Evolutionary conservation across 177 flowering plant species (phyloP).

Genomic region (Vitis hybrid): DNA sequence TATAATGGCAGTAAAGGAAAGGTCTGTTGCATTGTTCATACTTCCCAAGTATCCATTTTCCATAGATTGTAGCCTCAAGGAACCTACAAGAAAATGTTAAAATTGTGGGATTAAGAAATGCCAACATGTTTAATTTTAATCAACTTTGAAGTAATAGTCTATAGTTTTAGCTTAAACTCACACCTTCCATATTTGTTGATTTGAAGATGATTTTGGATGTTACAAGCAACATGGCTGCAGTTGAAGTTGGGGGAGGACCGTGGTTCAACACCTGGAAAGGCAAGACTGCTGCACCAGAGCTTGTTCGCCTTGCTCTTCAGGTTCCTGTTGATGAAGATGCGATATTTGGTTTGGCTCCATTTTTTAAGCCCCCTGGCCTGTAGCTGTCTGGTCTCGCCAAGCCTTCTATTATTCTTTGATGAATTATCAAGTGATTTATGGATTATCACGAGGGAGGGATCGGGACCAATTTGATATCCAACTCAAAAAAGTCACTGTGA

Average conservation of each 20-base stretch:
- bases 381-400: constrained; percentile 13
- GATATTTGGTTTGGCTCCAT: constrained; percentile 49
- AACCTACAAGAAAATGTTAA: too few relatives aligned
- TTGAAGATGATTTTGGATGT: constrained; percentile 74
- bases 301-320: constrained; percentile 53
- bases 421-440: too few relatives aligned
- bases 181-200: neutral
- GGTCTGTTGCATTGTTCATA: constrained; percentile 35
- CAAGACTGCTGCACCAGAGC: constrained; percentile 55
- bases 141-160: too few relatives aligned
- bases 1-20: constrained; percentile 86
- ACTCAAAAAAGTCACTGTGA: too few relatives aligned
- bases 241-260: constrained; percentile 97
- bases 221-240: constrained; percentile 87
- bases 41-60: neutral
- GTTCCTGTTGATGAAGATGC: constrained; percentile 71
- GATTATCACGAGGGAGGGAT: too few relatives aligned
- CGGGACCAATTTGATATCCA: too few relatives aligned
- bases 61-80: too few relatives aligned
- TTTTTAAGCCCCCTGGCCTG: constrained; percentile 84
- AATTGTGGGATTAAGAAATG: too few relatives aligned
- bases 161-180: too few relatives aligned
- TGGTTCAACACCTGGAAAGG: constrained; percentile 94
- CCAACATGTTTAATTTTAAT: too few relatives aligned
- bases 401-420: neutral